Base-by-base conservation (phyloP, 306 rosid genomes). In the Crotalaria pallida region DNA sequence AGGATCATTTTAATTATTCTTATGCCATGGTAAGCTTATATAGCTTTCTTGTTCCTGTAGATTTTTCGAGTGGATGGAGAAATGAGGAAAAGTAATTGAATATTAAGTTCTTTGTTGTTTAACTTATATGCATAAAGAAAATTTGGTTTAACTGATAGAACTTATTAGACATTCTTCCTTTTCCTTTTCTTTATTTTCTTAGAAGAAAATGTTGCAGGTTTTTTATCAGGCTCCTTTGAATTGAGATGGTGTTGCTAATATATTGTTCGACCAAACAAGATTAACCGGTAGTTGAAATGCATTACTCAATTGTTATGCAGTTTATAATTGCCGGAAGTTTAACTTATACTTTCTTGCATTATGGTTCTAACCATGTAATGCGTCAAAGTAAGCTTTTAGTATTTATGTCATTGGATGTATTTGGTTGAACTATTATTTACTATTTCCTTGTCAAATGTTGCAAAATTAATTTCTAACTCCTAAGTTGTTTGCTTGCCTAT, bases 301-400 rank as follows among this genome's bases (percentile, higher is more conserved):
- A 1, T 5, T n/a, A 5, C 5, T 16, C 1, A 11, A 62, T 1
- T 7, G 15, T 62, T 62, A 19, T 9, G 15, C 13, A 5, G 8
- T 51, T 52, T 38, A 19, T 22, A 8, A 51, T n/a, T 9, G 13
- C 21, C 12, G 0, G 38, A 36, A 52, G 53, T 53, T 33, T 22
- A 19, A 13, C 38, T 4, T 9, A 27, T 10, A 16, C 34, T 15
- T 63, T 8, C 8, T 52, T 22, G 17, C 21, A 12, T 52, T 52
- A 19, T 68, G 12, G 50, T 26, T 43, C 50, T 13, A 10, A 53
- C 7, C 33, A 22, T 53, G 53, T 16, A n/a, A 4, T 38, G 50
- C 36, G 24, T 40, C 12, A 77, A 6, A 81, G 96, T 89, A 77
- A 81, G 88, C 61, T 33, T 58, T 51, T 57, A 44, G 4, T 9